These are phyloP conservation scores for Vaccinium corymbosum DNA, from an alignment of 148 eudicot species.

Conservation along the genomic window DNA sequence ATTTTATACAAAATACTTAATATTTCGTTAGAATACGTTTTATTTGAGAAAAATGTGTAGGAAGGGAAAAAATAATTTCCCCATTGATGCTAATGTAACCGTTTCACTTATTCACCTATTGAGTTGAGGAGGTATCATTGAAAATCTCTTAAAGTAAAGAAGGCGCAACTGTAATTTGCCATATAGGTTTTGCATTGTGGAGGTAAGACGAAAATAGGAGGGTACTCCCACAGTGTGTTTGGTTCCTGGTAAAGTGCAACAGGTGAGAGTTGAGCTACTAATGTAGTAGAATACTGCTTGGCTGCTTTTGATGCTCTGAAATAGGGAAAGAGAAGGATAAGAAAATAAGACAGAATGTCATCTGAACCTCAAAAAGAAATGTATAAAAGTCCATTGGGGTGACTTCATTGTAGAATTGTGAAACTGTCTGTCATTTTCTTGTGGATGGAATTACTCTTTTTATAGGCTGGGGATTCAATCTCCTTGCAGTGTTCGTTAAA, in stretches of 20 bases:
- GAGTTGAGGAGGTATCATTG: neutral
- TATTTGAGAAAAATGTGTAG: neutral
- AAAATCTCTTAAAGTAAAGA: neutral
- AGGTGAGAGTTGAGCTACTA: neutral
- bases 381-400: neutral
- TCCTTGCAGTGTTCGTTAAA: neutral
- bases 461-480: neutral
- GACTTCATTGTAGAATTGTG: neutral
- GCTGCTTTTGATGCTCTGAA: neutral
- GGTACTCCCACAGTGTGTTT: neutral
- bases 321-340: neutral
- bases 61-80: neutral
- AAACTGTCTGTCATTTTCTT: neutral
- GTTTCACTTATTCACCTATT: neutral
- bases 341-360: neutral
- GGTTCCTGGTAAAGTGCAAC: neutral
- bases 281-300: neutral
- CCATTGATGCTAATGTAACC: neutral
- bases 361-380: neutral
- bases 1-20: neutral
- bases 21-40: neutral
- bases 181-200: neutral
- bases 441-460: neutral
- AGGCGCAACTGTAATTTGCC: neutral
- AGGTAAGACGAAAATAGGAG: neutral